Base-by-base conservation (phyloP, 176 grass and related monocot genomes). In the Cenchrus purpureus region DNA sequence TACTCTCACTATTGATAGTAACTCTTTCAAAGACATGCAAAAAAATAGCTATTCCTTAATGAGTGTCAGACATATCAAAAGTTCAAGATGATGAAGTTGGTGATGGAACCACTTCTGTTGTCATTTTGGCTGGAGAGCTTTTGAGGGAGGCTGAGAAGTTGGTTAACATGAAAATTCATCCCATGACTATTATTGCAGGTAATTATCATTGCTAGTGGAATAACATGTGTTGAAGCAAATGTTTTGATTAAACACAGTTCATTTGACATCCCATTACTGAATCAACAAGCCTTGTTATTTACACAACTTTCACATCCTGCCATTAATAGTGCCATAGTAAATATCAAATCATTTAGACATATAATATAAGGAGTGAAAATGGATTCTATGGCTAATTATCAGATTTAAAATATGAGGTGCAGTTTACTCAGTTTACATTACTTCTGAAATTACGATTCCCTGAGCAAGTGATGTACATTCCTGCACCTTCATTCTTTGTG, bases 171-270 rank as follows among this genome's bases (percentile, higher is more conserved):
- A 98, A 98, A 77, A 95, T 98, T 69, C 96, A 98, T 83, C 91
- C 93, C 0, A 98, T 98, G 96, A 98, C 96, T 69, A 98, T 98
- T 60, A 98, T 98, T 89, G 96, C 93, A 86, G 96, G 93, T 98
- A 85, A 61, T 61, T n/a, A 25, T 61, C 2, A 25, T 60, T 59
- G n/a, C 1, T 20, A 11, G 58, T 25, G n/a, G n/a, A 8, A 61
- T 61, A 61, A 10, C 10, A 4, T 11, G 8, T 1, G 9, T 25
- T 22, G 9, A 25, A 61, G 3, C 2, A 61, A 61, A 61, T 22
- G 58, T 25, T 61, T 61, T 61, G 58, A 61, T 61, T 11, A 25
- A 22, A 25, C 58, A 11, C 0, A 9, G n/a, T 25, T 61, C 0
- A 1, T 61, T 61, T 25, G 58, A 22, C 7, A 22, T 60, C 8